These are phyloP conservation scores for Mucor irregularis DNA, from an alignment of 371 early-diverging fungal species.

Conservation along the genomic window DNA sequence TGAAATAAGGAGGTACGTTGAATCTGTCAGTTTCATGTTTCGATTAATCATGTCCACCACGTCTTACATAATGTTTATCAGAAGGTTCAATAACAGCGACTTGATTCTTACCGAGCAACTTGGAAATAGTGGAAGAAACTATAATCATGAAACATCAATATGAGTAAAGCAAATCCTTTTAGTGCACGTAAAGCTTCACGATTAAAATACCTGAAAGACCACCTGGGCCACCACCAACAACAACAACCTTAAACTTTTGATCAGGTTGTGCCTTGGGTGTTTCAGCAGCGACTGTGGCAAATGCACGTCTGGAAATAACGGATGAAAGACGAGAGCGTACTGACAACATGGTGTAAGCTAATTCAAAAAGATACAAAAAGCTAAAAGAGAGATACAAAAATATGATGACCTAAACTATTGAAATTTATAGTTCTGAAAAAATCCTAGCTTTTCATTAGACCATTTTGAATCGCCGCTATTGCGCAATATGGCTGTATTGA, in stretches of 20 bases:
- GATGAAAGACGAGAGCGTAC: slow-evolving; percentile 26
- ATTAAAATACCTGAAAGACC: slow-evolving; percentile 55
- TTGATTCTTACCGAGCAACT: slow-evolving; percentile 63
- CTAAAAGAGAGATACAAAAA: slow-evolving; percentile 1
- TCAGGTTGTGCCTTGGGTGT: slow-evolving; percentile 19
- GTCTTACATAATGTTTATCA: slow-evolving; percentile 70
- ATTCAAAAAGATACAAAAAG: slow-evolving; percentile 5
- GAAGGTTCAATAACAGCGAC: slow-evolving; percentile 86
- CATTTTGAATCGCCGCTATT: too few species aligned
- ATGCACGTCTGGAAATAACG: slow-evolving; percentile 23
- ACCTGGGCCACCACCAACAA: slow-evolving; percentile 70
- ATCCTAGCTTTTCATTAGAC: neutral
- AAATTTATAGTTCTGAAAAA: neutral
- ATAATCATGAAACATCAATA: too few species aligned
- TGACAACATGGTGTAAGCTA: slow-evolving; percentile 17
- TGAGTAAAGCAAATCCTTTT: too few species aligned
- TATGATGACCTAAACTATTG: neutral
- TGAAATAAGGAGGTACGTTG: too few species aligned
- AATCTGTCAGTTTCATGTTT: too few species aligned
- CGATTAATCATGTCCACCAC: neutral
- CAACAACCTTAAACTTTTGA: slow-evolving; percentile 61
- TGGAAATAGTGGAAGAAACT: slow-evolving; percentile 66
- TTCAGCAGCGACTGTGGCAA: slow-evolving; percentile 32
- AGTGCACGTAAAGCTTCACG: too few species aligned
- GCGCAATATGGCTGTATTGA: neutral